These are phyloP conservation scores for Ballota nigra DNA, from an alignment of 257 asterid genomes.

Conservation along the genomic window DNA sequence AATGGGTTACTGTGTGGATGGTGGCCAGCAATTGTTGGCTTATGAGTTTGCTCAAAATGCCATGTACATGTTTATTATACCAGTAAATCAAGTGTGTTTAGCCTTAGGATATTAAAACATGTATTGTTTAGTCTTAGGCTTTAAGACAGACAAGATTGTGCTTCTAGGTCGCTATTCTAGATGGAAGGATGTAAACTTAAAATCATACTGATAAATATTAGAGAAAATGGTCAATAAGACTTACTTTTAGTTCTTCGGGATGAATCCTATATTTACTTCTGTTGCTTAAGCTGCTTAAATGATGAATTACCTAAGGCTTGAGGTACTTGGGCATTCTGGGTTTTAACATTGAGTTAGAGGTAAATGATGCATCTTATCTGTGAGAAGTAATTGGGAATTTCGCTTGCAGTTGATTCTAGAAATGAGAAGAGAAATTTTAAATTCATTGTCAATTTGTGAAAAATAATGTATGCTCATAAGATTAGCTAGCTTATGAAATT, in stretches of 20 bases:
- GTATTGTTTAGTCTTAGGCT: background rate
- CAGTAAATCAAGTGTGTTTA: no score
- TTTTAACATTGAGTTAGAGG: background rate
- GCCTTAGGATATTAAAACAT: background rate
- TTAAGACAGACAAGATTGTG: background rate
- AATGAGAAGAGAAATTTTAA: background rate
- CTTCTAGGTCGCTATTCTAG: no score
- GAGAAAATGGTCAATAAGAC: background rate
- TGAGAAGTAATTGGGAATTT: background rate
- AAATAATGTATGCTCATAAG: background rate
- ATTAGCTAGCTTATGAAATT: background rate
- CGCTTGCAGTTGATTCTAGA: background rate
- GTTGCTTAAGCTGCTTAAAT: background rate
- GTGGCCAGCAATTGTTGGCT: no score
- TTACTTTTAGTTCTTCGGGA: background rate
- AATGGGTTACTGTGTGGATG: no score
- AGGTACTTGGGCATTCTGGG: background rate
- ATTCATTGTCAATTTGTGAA: background rate
- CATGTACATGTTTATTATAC: no score
- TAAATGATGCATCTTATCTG: background rate
- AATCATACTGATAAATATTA: background rate
- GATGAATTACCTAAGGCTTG: background rate
- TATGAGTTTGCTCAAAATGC: no score
- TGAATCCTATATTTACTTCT: no score
- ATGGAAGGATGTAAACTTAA: background rate